Evolutionary conservation across 2,329 filamentous ascomycete genomes (phyloP), one percentile per base, ranked within the genome.

Genomic region (Arthroderma sp.): DNA sequence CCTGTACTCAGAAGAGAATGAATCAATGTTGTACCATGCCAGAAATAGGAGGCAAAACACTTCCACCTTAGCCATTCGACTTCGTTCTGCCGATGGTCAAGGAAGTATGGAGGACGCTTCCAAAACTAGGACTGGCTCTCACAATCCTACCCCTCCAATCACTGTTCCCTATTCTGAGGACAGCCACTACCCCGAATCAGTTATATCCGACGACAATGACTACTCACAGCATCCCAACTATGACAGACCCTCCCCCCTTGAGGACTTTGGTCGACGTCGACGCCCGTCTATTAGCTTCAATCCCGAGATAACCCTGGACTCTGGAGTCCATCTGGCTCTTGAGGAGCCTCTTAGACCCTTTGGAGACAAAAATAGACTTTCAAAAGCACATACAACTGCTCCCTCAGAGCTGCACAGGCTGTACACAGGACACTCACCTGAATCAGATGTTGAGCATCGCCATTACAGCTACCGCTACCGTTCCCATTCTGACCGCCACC

Each of bases 221-320:
- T 45, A 44, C 22, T 60, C 60, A 10, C 59, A 64, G 46, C 60
- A 62, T 42, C 61, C 62, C 34, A 59, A 62, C 27, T 61, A 63
- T 43, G 44, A 61, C 8, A 57, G 56, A 8, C 55, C 57, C 3
- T 65, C 64, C 2, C 62, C 64, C 1, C 57, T 67, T 42, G 65
- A 68, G 29, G 57, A 60, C 40, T 72, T 64, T 47, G 52, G 67
- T 37, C 60, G 62, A 36, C 56, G 62, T 28, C 59, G 61, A 31
- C 57, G 61, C 28, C 58, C 64, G 2, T 69, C 65, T 33, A 63
- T 70, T 45, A 64, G 56, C 42, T 66, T 70, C 52, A 61, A 65
- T 44, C 57, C 61, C 8, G 59, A 63, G 29, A 61, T 65, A 27
- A 64, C 55, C 6, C 47, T 65, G n/a, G 65, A 68, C 31, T 61